These are phyloP conservation scores for Sporormia fimetaria DNA, from an alignment of 495 filamentous ascomycete genomes.

Conservation along the genomic window DNA sequence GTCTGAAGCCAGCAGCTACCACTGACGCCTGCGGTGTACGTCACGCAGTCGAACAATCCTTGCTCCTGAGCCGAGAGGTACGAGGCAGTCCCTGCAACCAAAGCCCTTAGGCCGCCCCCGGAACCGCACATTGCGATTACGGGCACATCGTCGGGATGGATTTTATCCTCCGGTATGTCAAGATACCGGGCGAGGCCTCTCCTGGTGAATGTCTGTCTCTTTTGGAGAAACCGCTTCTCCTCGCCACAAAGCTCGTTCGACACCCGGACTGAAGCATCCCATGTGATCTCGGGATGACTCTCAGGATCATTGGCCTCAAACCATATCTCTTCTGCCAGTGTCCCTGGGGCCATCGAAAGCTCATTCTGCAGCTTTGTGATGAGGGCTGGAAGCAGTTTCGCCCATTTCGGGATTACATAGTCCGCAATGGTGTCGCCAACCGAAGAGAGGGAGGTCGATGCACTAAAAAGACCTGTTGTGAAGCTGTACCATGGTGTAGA, in stretches of 20 bases:
- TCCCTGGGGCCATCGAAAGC: constrained; percentile 73
- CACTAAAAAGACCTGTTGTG: constrained; percentile 6
- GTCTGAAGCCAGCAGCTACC: constrained; percentile 93
- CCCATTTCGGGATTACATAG: constrained; percentile 72
- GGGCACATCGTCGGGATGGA: constrained; percentile 88
- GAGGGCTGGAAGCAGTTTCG: constrained; percentile 59
- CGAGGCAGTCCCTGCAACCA: constrained; percentile 81
- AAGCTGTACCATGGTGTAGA: constrained; percentile 12
- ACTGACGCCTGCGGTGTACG: constrained; percentile 88
- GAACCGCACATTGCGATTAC: constrained; percentile 88
- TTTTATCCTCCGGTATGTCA: constrained; percentile 58
- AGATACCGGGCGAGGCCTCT: constrained; percentile 73
- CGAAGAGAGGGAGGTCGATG: constrained; percentile 23
- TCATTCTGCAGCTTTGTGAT: constrained; percentile 78
- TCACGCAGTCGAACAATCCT: constrained; percentile 84
- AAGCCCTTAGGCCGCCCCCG: constrained; percentile 76
- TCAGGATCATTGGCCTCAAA: constrained; percentile 72
- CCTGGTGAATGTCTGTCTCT: constrained; percentile 51
- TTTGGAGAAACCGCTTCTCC: constrained; percentile 58
- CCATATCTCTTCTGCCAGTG: constrained; percentile 88
- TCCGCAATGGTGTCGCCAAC: constrained; percentile 56
- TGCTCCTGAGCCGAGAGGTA: constrained; percentile 68
- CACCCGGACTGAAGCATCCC: constrained; percentile 68
- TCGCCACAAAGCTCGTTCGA: constrained; percentile 74
- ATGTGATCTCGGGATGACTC: constrained; percentile 73